Evolutionary conservation across 164 flowering plant species (phyloP), one percentile per base, ranked within the genome.

Genomic region (Magnolia officinalis): DNA sequence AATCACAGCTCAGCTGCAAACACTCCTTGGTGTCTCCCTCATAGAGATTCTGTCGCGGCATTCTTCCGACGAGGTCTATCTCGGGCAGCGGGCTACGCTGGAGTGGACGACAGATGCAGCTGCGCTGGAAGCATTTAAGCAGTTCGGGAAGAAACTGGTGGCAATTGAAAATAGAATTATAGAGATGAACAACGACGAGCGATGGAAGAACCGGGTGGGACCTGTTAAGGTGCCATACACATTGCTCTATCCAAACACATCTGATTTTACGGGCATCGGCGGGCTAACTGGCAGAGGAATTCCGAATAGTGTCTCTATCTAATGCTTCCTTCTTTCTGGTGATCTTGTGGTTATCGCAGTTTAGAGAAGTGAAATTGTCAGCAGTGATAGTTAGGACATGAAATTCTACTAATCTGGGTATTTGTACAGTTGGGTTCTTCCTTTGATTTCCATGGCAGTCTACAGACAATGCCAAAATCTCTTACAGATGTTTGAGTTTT

Each of bases 231-330:
- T 92, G 66, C 95, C 97, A 19, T 93, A 95, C 84, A 89, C 89
- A 1, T 82, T 93, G 83, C 86, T 95, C 8, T 91, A 80, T 80
- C 98, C 98, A 0, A 92, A 84, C 79, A 90, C 96, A 31, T 89
- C 97, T 4, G 90, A 89, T 79, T 50, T 68, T 72, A 78, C 84
- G 0, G 78, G 75, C 63, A 82, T 79, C 50, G 90, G 90, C 9
- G 96, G 98, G 26, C 89, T 91, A 70, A 89, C 88, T 20, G 92
- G 91, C 3, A 87, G 77, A 77, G 98, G 98, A 70, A 92, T 93
- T 74, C 97, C 97, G 2, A 92, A 95, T 72, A 95, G 98, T 73
- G 75, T 89, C 78, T 90, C 98, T 11, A 90, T 91, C 37, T 89
- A 78, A 78, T 37, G 64, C 59, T 20, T 9, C 18, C 61, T 55